phyloP scores from a whole-genome alignment of 768 basidiomycete species.

The Lactarius sp. region DNA sequence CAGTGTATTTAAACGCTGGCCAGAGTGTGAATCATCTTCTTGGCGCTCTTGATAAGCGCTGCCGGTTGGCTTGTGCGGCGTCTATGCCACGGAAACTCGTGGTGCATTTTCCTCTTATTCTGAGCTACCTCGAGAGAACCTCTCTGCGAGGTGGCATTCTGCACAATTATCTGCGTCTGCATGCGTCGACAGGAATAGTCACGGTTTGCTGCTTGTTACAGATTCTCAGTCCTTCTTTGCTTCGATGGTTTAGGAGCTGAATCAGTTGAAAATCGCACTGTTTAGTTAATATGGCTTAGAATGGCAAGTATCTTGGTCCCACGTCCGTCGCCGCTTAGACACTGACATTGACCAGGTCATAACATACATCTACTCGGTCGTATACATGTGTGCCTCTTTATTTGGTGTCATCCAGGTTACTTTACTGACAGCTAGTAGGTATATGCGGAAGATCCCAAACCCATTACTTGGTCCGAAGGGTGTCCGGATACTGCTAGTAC shows the following conservation, averaged over 20 bases:
- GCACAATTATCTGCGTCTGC: neutral
- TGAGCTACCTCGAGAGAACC: neutral
- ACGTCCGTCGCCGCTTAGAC: conserved; percentile 7
- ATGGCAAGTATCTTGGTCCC: conserved; percentile 41
- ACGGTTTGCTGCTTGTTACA: conserved; percentile 60
- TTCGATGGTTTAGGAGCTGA: conserved; percentile 35
- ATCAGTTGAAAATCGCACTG: neutral
- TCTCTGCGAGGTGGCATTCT: neutral
- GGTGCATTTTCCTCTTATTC: neutral
- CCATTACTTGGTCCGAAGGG: conserved; percentile 67
- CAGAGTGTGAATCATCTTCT: no score
- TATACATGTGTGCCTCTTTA: conserved; percentile 41
- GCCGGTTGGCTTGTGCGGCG: neutral
- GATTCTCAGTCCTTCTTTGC: conserved; percentile 55
- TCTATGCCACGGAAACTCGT: conserved; percentile 30
- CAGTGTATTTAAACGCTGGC: no score
- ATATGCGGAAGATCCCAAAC: conserved; percentile 43
- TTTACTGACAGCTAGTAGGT: conserved; percentile 28
- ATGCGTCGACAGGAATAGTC: conserved; percentile 38
- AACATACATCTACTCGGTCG: conserved; percentile 47
- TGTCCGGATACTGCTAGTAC: conserved; percentile 50
- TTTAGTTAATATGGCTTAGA: conserved; percentile 49
- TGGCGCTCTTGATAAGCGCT: no score
- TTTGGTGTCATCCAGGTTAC: neutral
- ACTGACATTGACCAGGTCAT: conserved; percentile 37